Evolutionary conservation across 1,284 basidiomycete genomes (phyloP), one percentile per base, ranked within the genome.

Genomic region (Ceratobasidium sp.): DNA sequence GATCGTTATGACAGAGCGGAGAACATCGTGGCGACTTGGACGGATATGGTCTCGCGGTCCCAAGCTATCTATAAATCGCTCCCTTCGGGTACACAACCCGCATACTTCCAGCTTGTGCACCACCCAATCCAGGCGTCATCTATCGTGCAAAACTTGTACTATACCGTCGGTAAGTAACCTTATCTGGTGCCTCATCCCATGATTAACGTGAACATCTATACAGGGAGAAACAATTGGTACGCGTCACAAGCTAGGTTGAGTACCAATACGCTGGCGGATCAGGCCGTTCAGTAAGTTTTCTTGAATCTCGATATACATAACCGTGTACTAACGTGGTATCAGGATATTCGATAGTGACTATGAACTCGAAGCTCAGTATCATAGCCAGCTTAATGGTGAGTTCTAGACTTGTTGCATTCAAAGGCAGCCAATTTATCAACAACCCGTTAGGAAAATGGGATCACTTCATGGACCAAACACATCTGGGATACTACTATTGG

Each of bases 61-160:
- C 88, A 88, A 0, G 83, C 84, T 0, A 85, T 93, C n/a, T 90
- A 91, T 84, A 86, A 90, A 79, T 83, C 83, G 26, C 84, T 93
- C 0, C 83, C 89, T 0, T 80, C 83, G 1, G 84, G 80, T 2
- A 86, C 84, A 78, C 85, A 91, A 80, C 85, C 91, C 0, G 88
- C 92, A 0, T 93, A 90, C 86, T 93, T 91, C 87, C 87, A 93
- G 83, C 86, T 91, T 26, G 87, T 93, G 0, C 90, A 90, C 26
- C 90, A 92, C 80, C 89, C 91, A 1, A 87, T 92, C 10, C 84
- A 88, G 68, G 91, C 91, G 1, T 89, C 89, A 78, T 84, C 85
- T 33, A 92, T 90, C 75, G 82, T 92, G 10, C 88, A 87, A 10
- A 86, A 86, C 66, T 87, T 93, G 85, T 87, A 90, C 82, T 86